Evolutionary conservation across 208 protist genomes (phyloP), one percentile per base, ranked within the genome.

Genomic region (Novymonas esmeraldas): DNA sequence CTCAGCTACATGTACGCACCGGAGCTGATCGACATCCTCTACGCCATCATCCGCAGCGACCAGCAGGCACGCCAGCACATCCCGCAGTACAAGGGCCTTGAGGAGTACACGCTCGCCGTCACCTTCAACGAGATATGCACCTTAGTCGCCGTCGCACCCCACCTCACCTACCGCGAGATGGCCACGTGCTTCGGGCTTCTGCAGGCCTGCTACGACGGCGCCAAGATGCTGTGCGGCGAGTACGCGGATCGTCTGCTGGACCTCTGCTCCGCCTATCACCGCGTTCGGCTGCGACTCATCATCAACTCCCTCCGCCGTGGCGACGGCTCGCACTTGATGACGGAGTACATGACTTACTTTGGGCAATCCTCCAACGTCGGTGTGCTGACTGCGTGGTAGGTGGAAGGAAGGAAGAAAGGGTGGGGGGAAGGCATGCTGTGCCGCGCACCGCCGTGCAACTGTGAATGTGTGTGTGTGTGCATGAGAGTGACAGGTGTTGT

Each of bases 251-350:
- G 49, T 20, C 64, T 96, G 51, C 69, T 96, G 20, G 81, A 88
- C 45, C 84, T 85, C 57, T 94, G 84, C 63, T 88, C 86, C 16
- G 91, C 91, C 10, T 94, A 96, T 64, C 91, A 96, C 57, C 85
- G 91, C n/a, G 91, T 96, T 56, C 87, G 91, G 20, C 65, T 96
- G 52, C 87, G 91, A 13, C 74, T 82, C 49, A 89, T 92, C 39
- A 60, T 81, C 39, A 83, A 78, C 45, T 62, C 85, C 0, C 51
- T 95, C 20, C 51, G 49, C 36, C 73, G 66, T 26, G 70, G 77
- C 18, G 74, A 78, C 26, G 73, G 54, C 13, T 61, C 41, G 41
- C 79, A 92, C 61, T 56, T 81, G 31, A 59, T 87, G 31, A 59
- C 70, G 46, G 70, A 73, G 46, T 94, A 92, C 61, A 61, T 85